Conservation (phyloP, 768 basidiomycete species). For the Tricholoma matsutake region DNA sequence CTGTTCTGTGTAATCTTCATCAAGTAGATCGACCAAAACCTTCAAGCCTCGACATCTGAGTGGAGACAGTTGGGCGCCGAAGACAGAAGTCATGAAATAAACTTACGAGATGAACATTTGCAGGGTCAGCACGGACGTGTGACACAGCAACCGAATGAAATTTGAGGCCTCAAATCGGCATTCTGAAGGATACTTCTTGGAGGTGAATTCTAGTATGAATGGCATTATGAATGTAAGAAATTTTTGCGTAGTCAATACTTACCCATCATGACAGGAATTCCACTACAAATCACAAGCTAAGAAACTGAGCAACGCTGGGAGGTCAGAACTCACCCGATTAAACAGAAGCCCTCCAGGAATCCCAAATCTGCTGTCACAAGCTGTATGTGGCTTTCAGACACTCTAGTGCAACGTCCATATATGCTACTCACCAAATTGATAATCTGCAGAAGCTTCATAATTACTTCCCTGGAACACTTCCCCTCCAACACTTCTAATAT, state of each 20-base stretch:
- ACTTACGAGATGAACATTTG: constrained; percentile 99
- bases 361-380: constrained; percentile 72
- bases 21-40: constrained; percentile 91
- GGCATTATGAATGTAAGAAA: constrained; percentile 1
- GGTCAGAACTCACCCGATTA: constrained; percentile 63
- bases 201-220: constrained; percentile 69
- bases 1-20: constrained; percentile 93
- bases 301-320: not conserved
- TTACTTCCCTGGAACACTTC: constrained; percentile 80
- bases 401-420: not conserved
- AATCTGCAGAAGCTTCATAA: constrained; percentile 81
- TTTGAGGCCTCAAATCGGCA: constrained; percentile 94
- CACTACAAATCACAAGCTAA: constrained; percentile 40
- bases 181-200: constrained; percentile 90
- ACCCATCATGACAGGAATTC: constrained; percentile 96
- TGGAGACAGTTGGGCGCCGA: not conserved
- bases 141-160: constrained; percentile 89
- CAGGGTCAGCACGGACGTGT: constrained; percentile 88
- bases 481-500: constrained; percentile 92
- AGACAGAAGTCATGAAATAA: not conserved
- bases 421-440: constrained; percentile 70
- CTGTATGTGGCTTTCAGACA: constrained; percentile 26
- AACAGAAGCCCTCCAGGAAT: constrained; percentile 91
- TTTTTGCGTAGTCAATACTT: constrained; percentile 18
- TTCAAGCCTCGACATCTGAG: constrained; percentile 89